Percentiles rank a stretch among this genome's conserved stretches.
These are phyloP conservation scores for Trametes maxima DNA, from an alignment of 768 basidiomycete species.

Conservation along the genomic window DNA sequence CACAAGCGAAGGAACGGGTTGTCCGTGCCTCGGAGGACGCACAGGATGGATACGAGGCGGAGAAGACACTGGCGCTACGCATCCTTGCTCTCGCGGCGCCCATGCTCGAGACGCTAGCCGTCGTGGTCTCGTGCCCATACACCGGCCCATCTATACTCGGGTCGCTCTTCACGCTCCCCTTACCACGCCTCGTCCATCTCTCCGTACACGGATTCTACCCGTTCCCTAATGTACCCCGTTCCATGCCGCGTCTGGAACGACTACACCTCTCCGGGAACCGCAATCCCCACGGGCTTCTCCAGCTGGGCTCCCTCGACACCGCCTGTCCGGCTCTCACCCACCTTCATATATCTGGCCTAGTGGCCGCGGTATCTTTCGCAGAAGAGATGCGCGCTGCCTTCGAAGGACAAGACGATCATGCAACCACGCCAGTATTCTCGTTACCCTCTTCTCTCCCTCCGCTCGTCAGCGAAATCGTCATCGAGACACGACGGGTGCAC, in stretches of 20 bases:
- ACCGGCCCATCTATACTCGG: constrained; percentile 44
- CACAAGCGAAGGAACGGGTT: constrained; percentile 14
- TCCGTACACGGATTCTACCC: constrained; percentile 53
- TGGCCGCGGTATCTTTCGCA: constrained; percentile 44
- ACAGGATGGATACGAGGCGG: constrained; percentile 20
- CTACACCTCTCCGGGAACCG: constrained; percentile 53
- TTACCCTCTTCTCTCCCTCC: constrained; percentile 8
- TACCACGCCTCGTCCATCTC: constrained; percentile 45
- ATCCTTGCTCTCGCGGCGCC: constrained; percentile 43
- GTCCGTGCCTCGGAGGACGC: constrained; percentile 13
- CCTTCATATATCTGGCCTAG: constrained; percentile 47
- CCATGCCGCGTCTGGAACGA: constrained; percentile 41
- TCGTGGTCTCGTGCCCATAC: constrained; percentile 37
- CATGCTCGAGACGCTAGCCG: constrained; percentile 44
- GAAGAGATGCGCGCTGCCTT: constrained; percentile 41
- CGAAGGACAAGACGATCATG: neutral
- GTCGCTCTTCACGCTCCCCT: constrained; percentile 44
- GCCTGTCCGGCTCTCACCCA: constrained; percentile 44
- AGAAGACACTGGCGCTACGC: constrained; percentile 30
- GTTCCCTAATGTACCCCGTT: constrained; percentile 38
- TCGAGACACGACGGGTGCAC: constrained; percentile 10
- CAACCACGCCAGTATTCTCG: neutral
- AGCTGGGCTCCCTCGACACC: constrained; percentile 40
- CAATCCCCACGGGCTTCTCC: constrained; percentile 51
- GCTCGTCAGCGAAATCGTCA: neutral